Evolutionary conservation across 1,139 yeast genomes (phyloP), one percentile per base, ranked within the genome.

Genomic region (Debaryomyces nepalensis): DNA sequence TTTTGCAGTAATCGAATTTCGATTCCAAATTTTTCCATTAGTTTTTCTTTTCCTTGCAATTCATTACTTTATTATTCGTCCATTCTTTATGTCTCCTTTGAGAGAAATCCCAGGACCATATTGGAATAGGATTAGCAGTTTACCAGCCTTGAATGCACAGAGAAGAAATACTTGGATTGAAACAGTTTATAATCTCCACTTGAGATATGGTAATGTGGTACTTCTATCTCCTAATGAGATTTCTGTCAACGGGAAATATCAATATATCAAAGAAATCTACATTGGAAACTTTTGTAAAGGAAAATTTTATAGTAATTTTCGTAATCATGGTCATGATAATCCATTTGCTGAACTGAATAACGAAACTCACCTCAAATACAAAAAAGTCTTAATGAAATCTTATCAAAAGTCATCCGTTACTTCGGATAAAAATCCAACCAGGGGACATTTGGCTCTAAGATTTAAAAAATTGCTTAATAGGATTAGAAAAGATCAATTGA

Each of bases 201-300:
- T 60, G 36, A 58, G 63, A 45, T 82, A 82, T 49, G 91, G 91
- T 1, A 72, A 66, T 29, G 68, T 84, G 7, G 84, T 85, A 7
- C 65, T 86, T 9, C 58, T 84, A 12, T 74, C 83, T 1, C 90
- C 91, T 2, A 60, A 66, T 18, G 89, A 83, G 51, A 66, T 85
- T 16, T 81, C 86, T 37, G 73, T 84, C 33, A 70, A 77, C 40
- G 84, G 83, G 11, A 68, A 66, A 39, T 48, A 72, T 5, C 69
- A 71, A 32, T 76, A 70, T 46, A 53, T 82, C 39, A 77, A 74
- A 51, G 82, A 80, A 29, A 73, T 85, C 16, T 85, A 85, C 56
- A 63, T 76, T 33, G 68, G 63, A 47, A 82, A 83, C 56, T 73
- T 76, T 55, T 84, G 84, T 50, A 84, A 82, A 56, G 64, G 82